Conservation (phyloP, 768 basidiomycete genomes). For the Podaxis pistillaris region DNA sequence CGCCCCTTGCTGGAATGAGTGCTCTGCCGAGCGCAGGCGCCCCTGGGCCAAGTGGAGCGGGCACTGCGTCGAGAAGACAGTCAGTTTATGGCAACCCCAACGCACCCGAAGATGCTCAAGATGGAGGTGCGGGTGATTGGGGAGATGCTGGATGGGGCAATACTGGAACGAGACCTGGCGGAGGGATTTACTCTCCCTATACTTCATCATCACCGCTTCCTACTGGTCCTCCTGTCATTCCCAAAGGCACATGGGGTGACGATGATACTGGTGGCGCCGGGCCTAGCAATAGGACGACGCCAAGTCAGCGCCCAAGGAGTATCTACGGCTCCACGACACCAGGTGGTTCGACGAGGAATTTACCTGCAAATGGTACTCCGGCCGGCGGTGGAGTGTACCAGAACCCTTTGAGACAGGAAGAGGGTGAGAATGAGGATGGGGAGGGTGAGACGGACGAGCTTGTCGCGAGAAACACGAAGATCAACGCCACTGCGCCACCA, state of each 20-base stretch:
- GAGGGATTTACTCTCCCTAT: slow-evolving; percentile 1
- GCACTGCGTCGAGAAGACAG: background rate
- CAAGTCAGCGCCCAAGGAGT: slow-evolving; percentile 1
- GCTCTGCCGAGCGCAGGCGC: background rate
- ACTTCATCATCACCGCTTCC: background rate
- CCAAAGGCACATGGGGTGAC: background rate
- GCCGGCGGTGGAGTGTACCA: slow-evolving; percentile 11
- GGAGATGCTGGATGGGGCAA: background rate
- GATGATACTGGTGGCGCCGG: background rate
- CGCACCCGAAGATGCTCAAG: background rate
- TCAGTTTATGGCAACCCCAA: slow-evolving; percentile 7
- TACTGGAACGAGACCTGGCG: background rate
- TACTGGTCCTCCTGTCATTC: slow-evolving; percentile 8
- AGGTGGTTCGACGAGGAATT: background rate
- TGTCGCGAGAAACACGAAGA: slow-evolving; percentile 12
- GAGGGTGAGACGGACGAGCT: background rate
- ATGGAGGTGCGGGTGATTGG: background rate
- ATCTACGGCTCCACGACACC: slow-evolving; percentile 9
- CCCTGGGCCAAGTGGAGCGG: background rate
- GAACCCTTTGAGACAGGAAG: slow-evolving; percentile 10
- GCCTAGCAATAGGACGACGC: background rate
- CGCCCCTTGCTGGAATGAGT: background rate
- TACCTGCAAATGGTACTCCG: background rate
- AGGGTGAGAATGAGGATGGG: slow-evolving; percentile 6
- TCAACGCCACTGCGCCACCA: slow-evolving; percentile 11